A percentile compares a stretch with the other conserved stretches of the same genome.
Conservation (phyloP, 352 stramenopile species). For the Phytophthora pseudosyringae region DNA sequence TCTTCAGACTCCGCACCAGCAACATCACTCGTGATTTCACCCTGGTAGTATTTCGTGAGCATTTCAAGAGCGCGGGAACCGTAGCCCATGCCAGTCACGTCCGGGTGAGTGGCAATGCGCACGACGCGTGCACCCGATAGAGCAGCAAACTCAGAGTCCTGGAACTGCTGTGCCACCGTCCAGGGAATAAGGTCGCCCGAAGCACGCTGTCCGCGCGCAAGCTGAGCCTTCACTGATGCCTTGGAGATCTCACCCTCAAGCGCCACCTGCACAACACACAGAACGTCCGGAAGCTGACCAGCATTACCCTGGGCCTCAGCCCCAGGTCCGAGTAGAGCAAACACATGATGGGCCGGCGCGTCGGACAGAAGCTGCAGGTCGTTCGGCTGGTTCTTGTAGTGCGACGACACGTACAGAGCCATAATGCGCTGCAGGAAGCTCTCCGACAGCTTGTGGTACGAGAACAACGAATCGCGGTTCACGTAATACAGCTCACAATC, state of each 20-base stretch:
- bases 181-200: conserved; percentile 99
- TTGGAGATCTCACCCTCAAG: conserved; percentile 98
- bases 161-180: conserved; percentile 99
- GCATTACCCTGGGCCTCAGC: conserved; percentile 92
- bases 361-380: conserved; percentile 99
- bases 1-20: conserved; percentile 40
- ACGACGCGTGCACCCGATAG: conserved; percentile 98
- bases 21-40: conserved; percentile 87
- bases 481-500: conserved; percentile 99
- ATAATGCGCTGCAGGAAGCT: conserved; percentile 94
- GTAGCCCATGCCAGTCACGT: conserved; percentile 98
- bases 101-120: conserved; percentile 97
- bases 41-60: conserved; percentile 98
- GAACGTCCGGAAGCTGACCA: conserved; percentile 95
- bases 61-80: conserved; percentile 96
- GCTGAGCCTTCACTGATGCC: conserved; percentile 95
- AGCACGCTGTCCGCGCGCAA: conserved; percentile 96
- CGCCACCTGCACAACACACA: conserved; percentile 98
- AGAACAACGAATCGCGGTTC: conserved; percentile 99
- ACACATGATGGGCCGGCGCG: conserved; percentile 97
- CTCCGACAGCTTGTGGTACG: conserved; percentile 99
- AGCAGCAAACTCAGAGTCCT: conserved; percentile 97
- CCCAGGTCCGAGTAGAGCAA: conserved; percentile 96
- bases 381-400: conserved; percentile 99
- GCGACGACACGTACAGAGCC: conserved; percentile 97